A percentile compares a stretch with the other conserved stretches of the same genome.
phyloP scores from a whole-genome alignment of 345 rosid genomes.

The Corchorus capsularis region DNA sequence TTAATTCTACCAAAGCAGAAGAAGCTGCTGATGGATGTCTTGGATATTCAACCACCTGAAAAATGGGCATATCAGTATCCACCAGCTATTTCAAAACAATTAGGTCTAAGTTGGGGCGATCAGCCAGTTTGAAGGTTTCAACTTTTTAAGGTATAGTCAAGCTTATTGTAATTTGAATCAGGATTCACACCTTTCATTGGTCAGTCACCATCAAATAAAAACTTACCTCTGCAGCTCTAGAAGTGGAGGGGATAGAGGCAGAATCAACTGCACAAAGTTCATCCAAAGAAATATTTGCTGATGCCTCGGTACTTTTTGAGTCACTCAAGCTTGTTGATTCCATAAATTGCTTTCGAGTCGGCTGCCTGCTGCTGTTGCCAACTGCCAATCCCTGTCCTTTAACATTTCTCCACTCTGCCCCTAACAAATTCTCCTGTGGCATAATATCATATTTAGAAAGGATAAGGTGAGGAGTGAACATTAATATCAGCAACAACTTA shows the following conservation, averaged over 20 bases:
- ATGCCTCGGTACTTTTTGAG: conserved; percentile 75
- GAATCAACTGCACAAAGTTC: conserved; percentile 71
- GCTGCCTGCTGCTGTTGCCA: conserved; percentile 75
- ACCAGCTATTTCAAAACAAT: neutral
- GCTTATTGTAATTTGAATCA: neutral
- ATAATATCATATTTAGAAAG: conserved; percentile 20
- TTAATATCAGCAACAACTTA: neutral
- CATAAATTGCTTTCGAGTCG: conserved; percentile 61
- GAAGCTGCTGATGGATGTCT: conserved; percentile 80
- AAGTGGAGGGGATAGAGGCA: conserved; percentile 67
- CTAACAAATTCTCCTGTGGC: conserved; percentile 62
- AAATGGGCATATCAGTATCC: neutral
- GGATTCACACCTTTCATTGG: neutral
- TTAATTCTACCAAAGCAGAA: conserved; percentile 89
- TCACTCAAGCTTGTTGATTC: conserved; percentile 63
- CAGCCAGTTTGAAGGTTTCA: neutral
- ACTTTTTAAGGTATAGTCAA: too few species aligned
- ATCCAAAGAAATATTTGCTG: conserved; percentile 60
- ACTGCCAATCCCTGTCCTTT: conserved; percentile 66
- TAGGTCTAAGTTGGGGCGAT: neutral
- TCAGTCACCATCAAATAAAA: neutral
- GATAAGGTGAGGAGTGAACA: conserved; percentile 19
- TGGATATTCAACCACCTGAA: conserved; percentile 66
- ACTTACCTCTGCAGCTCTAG: conserved; percentile 79
- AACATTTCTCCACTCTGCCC: conserved; percentile 71